Conservation (phyloP, 140 eudicot species). For the Ambrosia hybrid region DNA sequence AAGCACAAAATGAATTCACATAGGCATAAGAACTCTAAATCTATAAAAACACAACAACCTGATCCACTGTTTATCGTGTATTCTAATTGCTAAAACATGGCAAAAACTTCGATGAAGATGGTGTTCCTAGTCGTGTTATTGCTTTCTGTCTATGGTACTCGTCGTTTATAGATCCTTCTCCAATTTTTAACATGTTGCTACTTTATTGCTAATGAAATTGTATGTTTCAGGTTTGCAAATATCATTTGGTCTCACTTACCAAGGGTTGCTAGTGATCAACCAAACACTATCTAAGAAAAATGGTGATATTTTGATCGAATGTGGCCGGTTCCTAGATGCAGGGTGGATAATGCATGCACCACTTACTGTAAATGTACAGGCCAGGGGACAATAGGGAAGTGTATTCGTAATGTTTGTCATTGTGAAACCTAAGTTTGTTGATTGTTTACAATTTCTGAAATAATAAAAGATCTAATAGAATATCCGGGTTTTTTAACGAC, state of each 20-base stretch:
- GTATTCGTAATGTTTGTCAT: not conserved
- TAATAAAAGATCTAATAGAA: not conserved
- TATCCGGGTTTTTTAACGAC: too few relatives aligned
- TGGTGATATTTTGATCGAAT: not conserved
- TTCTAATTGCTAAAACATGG: not conserved
- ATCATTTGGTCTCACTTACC: not conserved
- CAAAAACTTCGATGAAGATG: not conserved
- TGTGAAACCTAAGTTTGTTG: not conserved
- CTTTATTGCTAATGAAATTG: not conserved
- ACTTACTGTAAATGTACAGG: not conserved
- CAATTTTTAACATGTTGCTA: not conserved
- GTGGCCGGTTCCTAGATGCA: not conserved
- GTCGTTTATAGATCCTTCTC: not conserved
- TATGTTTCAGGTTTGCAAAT: slow-evolving; percentile 6
- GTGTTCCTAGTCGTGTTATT: not conserved
- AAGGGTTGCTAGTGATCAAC: not conserved
- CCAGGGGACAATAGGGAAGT: not conserved
- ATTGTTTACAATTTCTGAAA: not conserved
- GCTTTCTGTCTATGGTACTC: not conserved
- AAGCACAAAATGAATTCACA: too few relatives aligned
- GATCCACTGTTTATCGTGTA: not conserved
- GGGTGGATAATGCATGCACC: not conserved
- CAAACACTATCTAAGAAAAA: not conserved
- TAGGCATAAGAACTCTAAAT: not conserved
- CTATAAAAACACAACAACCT: not conserved